Evolutionary conservation across 2,329 filamentous ascomycete genomes (phyloP).

Genomic region (Colletotrichum echinochloae): DNA sequence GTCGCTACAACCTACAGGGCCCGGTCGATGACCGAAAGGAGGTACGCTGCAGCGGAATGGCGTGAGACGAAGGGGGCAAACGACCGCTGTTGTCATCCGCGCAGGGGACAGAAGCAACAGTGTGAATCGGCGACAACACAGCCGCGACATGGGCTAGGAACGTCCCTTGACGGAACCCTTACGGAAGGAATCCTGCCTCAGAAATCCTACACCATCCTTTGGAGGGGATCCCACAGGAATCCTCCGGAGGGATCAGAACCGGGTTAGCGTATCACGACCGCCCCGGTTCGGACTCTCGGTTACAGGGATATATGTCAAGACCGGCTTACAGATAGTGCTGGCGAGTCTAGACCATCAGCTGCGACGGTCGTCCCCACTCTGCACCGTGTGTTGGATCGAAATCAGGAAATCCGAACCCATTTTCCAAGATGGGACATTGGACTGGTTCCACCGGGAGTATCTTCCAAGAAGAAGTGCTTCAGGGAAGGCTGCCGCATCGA

Average conservation of each 20-base stretch:
- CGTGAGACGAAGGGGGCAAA: too few relatives aligned
- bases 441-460: not conserved
- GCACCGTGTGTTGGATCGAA: not conserved
- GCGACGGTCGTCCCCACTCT: not conserved
- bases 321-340: not conserved
- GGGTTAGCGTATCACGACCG: slow-evolving; percentile 4
- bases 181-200: too few relatives aligned
- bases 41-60: too few relatives aligned
- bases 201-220: too few relatives aligned
- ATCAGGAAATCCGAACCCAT: not conserved
- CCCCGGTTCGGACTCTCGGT: too few relatives aligned
- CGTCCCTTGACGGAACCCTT: too few relatives aligned
- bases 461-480: not conserved
- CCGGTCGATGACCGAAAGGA: not conserved
- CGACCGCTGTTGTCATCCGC: not conserved
- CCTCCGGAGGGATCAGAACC: not conserved
- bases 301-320: not conserved
- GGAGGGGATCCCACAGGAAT: too few relatives aligned
- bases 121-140: not conserved
- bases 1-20: too few relatives aligned
- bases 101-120: not conserved
- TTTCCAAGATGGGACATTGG: not conserved
- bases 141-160: not conserved
- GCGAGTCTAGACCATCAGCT: not conserved
- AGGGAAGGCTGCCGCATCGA: not conserved